These are phyloP conservation scores for Monilinia fructicola DNA, from an alignment of 2,329 filamentous ascomycete species.

Conservation along the genomic window DNA sequence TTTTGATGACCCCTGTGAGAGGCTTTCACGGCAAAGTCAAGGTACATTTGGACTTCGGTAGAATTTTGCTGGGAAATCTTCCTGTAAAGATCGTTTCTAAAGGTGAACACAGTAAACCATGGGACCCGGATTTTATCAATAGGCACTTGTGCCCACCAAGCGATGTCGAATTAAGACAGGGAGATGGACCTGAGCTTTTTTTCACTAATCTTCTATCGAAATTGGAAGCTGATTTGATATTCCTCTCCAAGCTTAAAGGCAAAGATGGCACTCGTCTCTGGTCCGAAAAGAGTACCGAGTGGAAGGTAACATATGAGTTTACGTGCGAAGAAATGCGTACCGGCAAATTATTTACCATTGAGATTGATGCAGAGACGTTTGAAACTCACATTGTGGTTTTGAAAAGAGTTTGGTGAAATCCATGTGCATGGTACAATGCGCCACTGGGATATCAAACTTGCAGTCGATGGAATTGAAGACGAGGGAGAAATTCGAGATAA, in stretches of 20 bases:
- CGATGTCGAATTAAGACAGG: not conserved
- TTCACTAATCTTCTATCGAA: slow-evolving; percentile 38
- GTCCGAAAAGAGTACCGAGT: slow-evolving; percentile 26
- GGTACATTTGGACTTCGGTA: slow-evolving; percentile 37
- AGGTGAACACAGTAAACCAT: slow-evolving; percentile 10
- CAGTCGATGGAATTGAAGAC: slow-evolving; percentile 27
- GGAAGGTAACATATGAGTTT: slow-evolving; percentile 36
- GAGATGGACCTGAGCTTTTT: slow-evolving; percentile 18
- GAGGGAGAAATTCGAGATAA: slow-evolving; percentile 23
- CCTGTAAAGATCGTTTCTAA: slow-evolving; percentile 24
- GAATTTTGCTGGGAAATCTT: slow-evolving; percentile 32
- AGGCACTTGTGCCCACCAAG: slow-evolving; percentile 17
- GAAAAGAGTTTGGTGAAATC: slow-evolving; percentile 30
- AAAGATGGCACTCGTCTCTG: slow-evolving; percentile 31
- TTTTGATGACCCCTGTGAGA: slow-evolving; percentile 30
- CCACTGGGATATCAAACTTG: slow-evolving; percentile 38
- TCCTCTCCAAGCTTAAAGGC: slow-evolving; percentile 32
- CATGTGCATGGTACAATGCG: slow-evolving; percentile 38
- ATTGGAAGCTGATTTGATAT: slow-evolving; percentile 32
- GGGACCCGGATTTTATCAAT: not conserved
- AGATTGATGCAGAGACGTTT: slow-evolving; percentile 39
- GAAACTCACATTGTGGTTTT: slow-evolving; percentile 25
- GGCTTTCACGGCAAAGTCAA: slow-evolving; percentile 34
- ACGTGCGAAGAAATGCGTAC: slow-evolving; percentile 30
- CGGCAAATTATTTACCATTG: slow-evolving; percentile 31